Conservation (phyloP, 2,329 filamentous ascomycete species). For the Verticillium albo-atrum region DNA sequence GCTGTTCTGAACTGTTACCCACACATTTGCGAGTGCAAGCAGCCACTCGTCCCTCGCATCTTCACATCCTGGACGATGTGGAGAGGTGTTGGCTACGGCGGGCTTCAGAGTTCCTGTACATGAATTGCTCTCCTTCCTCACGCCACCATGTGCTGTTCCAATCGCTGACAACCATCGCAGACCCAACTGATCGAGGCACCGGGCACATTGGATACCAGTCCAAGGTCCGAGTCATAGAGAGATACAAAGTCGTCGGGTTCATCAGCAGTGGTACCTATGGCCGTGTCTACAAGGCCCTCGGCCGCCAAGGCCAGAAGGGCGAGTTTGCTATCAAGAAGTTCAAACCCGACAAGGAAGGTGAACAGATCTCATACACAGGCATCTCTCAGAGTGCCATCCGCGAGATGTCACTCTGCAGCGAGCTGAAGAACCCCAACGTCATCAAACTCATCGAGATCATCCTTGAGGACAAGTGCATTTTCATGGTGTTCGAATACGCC, state of each 20-base stretch:
- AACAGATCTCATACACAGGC: slow-evolving; percentile 89
- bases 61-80: slow-evolving; percentile 6
- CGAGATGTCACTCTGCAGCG: slow-evolving; percentile 95
- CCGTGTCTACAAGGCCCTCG: slow-evolving; percentile 90
- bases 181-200: slow-evolving; percentile 46
- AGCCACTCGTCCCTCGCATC: background rate
- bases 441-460: slow-evolving; percentile 93
- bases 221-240: slow-evolving; percentile 86
- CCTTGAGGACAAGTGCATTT: slow-evolving; percentile 97
- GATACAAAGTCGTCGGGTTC: slow-evolving; percentile 95
- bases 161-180: slow-evolving; percentile 37
- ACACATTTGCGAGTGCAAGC: background rate
- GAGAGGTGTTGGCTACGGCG: slow-evolving; percentile 13
- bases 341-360: slow-evolving; percentile 97
- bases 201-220: slow-evolving; percentile 54
- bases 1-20: background rate
- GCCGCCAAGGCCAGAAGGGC: slow-evolving; percentile 66
- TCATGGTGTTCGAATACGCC: slow-evolving; percentile 98
- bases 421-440: slow-evolving; percentile 83
- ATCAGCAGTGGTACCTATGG: slow-evolving; percentile 98
- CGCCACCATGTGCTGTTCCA: slow-evolving; percentile 11
- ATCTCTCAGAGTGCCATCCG: slow-evolving; percentile 96
- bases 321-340: slow-evolving; percentile 99
- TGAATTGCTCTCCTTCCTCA: slow-evolving; percentile 3
- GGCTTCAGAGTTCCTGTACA: slow-evolving; percentile 13